These are phyloP conservation scores for Paraphaeosphaeria sporulosa DNA, from an alignment of 2,329 filamentous ascomycete genomes.

Conservation along the genomic window DNA sequence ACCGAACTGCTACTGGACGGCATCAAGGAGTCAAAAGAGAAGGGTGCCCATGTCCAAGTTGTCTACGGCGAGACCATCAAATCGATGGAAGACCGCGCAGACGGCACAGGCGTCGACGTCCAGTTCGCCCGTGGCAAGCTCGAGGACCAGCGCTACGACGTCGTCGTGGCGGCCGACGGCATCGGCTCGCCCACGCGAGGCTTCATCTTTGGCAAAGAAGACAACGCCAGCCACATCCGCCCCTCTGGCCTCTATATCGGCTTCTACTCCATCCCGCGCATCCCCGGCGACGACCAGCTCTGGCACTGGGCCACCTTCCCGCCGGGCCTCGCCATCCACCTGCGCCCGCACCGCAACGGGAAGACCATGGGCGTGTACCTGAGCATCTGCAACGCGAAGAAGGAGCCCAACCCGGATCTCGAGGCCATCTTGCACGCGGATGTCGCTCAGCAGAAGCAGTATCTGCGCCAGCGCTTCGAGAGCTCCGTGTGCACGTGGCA, in stretches of 20 bases:
- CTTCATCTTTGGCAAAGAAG: slow-evolving; percentile 34
- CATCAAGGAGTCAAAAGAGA: slow-evolving; percentile 23
- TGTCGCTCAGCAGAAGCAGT: slow-evolving; percentile 52
- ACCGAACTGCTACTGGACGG: slow-evolving; percentile 44
- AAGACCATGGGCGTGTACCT: slow-evolving; percentile 37
- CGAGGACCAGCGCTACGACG: slow-evolving; percentile 33
- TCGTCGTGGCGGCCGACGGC: slow-evolving; percentile 42
- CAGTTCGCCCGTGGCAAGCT: slow-evolving; percentile 30
- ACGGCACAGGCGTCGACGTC: slow-evolving; percentile 27
- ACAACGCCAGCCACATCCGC: slow-evolving; percentile 25
- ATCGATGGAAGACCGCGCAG: slow-evolving; percentile 25
- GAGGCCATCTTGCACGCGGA: slow-evolving; percentile 37
- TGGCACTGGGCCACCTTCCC: slow-evolving; percentile 39
- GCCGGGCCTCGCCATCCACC: slow-evolving; percentile 30
- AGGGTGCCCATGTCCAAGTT: slow-evolving; percentile 23
- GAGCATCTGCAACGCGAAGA: slow-evolving; percentile 29
- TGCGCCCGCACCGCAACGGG: slow-evolving; percentile 36
- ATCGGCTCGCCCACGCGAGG: slow-evolving; percentile 32
- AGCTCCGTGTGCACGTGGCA: slow-evolving; percentile 43
- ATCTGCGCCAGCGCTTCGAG: slow-evolving; percentile 41
- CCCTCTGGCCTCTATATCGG: slow-evolving; percentile 37
- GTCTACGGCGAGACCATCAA: slow-evolving; percentile 33
- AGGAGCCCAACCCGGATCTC: slow-evolving; percentile 20
- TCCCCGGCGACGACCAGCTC: slow-evolving; percentile 26
- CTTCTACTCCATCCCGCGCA: slow-evolving; percentile 40